Evolutionary conservation across 2,329 filamentous ascomycete genomes (phyloP).

Genomic region (Epichloe coenophiala): DNA sequence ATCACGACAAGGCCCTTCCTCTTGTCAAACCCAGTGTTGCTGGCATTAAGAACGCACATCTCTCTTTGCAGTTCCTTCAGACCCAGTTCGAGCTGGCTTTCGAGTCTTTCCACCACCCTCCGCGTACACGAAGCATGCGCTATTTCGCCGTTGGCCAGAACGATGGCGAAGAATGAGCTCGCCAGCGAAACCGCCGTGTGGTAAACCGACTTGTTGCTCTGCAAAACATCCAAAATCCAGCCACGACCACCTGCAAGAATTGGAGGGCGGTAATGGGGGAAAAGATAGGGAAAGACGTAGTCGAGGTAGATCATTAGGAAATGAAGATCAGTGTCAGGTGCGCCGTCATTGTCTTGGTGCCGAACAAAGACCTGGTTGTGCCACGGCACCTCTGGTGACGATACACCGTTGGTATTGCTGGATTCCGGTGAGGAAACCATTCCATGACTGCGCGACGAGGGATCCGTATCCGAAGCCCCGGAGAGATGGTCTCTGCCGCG

Average conservation of each 20-base stretch:
- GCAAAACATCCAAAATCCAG: constrained; percentile 45
- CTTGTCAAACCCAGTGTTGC: constrained; percentile 16
- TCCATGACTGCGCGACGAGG: constrained; percentile 11
- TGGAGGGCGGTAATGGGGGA: constrained; percentile 47
- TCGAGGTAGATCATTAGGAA: constrained; percentile 48
- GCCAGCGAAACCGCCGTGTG: constrained; percentile 43
- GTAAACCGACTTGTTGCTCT: constrained; percentile 43
- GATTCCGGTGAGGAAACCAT: constrained; percentile 15
- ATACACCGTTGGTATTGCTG: constrained; percentile 17
- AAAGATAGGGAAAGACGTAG: constrained; percentile 47
- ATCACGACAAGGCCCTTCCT: constrained; percentile 27
- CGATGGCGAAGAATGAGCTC: constrained; percentile 40
- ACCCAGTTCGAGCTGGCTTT: constrained; percentile 30
- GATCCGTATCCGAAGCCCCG: constrained; percentile 17
- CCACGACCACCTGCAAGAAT: constrained; percentile 42
- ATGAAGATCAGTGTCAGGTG: constrained; percentile 20
- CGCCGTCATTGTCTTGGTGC: constrained; percentile 10
- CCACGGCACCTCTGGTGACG: constrained; percentile 20
- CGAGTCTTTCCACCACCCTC: constrained; percentile 25
- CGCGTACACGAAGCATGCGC: constrained; percentile 22
- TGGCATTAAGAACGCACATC: constrained; percentile 22
- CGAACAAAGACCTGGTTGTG: constrained; percentile 16
- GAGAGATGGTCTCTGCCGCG: constrained; percentile 6
- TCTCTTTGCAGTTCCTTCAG: constrained; percentile 30
- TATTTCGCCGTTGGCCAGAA: constrained; percentile 21